phyloP scores from a whole-genome alignment of 2,329 filamentous ascomycete genomes.

The Alternaria infectoria region DNA sequence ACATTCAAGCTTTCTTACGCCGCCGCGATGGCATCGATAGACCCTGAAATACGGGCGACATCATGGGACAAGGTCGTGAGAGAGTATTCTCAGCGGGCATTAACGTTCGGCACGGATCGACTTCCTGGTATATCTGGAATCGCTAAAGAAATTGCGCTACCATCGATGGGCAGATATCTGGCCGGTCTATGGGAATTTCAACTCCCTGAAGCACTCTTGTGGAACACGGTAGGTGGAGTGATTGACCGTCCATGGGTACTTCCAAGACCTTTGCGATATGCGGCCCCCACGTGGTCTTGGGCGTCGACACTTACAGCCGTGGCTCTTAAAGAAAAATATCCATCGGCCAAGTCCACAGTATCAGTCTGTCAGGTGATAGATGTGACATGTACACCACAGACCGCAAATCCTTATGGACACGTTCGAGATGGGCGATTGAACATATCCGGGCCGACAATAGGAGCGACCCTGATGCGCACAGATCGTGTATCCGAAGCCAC shows the following conservation, averaged over 20 bases:
- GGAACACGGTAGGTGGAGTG: fast-evolving
- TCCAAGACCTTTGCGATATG: neutral
- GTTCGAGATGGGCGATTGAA: neutral
- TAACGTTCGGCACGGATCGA: neutral
- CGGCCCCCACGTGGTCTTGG: neutral
- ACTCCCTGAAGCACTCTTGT: fast-evolving
- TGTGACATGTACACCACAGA: neutral
- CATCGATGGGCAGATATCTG: fast-evolving
- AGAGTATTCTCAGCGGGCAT: neutral
- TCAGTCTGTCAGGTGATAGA: neutral
- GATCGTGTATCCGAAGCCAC: neutral
- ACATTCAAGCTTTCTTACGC: neutral
- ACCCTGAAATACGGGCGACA: fast-evolving
- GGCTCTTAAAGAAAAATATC: no score
- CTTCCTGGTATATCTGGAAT: neutral
- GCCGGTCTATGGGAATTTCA: neutral
- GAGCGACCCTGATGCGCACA: neutral
- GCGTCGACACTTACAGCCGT: no score
- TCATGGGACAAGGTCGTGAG: neutral
- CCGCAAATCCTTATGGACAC: neutral
- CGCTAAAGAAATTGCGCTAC: neutral
- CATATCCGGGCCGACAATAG: neutral
- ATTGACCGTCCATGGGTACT: neutral
- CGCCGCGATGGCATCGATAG: fast-evolving
- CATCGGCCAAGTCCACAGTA: neutral